Conservation (phyloP, 352 stramenopile genomes). For the Pythium sukuiense region DNA sequence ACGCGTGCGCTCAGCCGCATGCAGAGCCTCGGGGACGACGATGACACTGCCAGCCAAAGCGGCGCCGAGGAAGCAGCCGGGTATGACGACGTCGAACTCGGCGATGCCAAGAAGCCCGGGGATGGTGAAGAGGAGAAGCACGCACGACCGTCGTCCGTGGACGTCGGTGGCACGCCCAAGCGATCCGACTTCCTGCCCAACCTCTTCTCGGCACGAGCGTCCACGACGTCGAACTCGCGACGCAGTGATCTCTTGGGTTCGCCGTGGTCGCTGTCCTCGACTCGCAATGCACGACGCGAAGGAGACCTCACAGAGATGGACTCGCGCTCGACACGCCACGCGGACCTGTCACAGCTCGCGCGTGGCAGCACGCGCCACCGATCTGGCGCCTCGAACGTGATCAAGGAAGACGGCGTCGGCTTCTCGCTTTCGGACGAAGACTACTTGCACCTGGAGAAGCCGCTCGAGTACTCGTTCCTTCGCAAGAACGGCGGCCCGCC, state of each 20-base stretch:
- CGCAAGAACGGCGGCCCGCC: conserved; percentile 8
- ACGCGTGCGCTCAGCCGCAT: conserved; percentile 31
- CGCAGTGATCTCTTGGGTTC: conserved; percentile 51
- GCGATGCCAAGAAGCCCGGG: conserved; percentile 10
- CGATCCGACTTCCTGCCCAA: conserved; percentile 14
- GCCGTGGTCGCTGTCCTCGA: conserved; percentile 28
- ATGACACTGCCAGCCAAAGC: conserved; percentile 27
- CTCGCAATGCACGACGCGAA: conserved; percentile 9
- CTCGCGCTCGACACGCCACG: conserved; percentile 26
- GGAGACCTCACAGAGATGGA: conserved; percentile 35
- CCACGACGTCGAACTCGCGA: conserved; percentile 14
- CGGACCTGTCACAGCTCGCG: conserved; percentile 25
- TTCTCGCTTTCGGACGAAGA: conserved; percentile 71
- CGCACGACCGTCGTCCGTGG: conserved; percentile 13
- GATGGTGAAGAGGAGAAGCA: conserved; percentile 1
- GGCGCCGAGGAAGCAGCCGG: background rate
- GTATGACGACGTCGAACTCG: conserved; percentile 31
- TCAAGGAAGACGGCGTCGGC: conserved; percentile 39
- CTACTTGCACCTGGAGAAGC: conserved; percentile 62
- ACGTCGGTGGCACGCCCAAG: conserved; percentile 10
- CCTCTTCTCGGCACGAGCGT: conserved; percentile 21
- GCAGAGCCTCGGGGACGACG: conserved; percentile 26
- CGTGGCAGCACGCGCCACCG: conserved; percentile 34
- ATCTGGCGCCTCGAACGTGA: conserved; percentile 15
- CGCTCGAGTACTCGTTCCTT: conserved; percentile 31